Base-by-base conservation (phyloP, 106 monocot genomes). In the Dendrobium huoshanense region DNA sequence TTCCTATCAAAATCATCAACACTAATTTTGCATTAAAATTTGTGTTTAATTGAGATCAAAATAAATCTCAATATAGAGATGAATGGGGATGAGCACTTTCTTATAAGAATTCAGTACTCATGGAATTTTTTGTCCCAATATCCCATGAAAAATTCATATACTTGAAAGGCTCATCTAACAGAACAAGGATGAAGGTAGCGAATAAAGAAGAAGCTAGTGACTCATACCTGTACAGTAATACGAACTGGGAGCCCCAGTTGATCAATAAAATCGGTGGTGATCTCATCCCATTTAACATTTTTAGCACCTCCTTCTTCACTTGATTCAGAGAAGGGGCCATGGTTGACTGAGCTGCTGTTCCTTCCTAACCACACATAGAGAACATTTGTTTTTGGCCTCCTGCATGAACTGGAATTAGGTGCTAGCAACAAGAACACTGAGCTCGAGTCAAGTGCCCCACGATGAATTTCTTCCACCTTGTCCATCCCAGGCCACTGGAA, bases 361-460 rank as follows among this genome's bases (percentile, higher is more conserved):
- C 82, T 73, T 55, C 94, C 94, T 58, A 86, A 16, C 91, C 91
- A 93, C 51, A 51, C 54, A 76, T 88, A 93, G 47, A 91, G 81
- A 65, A 78, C 51, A 41, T 73, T 87, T 43, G 22, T 15, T 43
- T 51, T 81, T 31, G 61, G 51, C 73, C 65, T 82, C 22, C 33
- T 79, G 7, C 75, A 58, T 18, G 31, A 49, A 74, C 80, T 85
- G 40, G 78, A 83, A 41, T 82, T 75, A 55, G 87, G 80, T 79
- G 84, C 89, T 77, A 93, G 41, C 84, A 93, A 78, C 58, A 91
- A 48, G 75, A 87, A 86, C 47, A 93, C 81, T 1, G 91, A 90
- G 27, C 73, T 68, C 9, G 91, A 90, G 42, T 93, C 83, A 31
- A 93, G 87, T 10, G 86, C 82, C 16, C 83, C 81, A 5, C 70